Evolutionary conservation across 2,329 filamentous ascomycete species (phyloP).

Genomic region (Ophioceras dolichostomum): DNA sequence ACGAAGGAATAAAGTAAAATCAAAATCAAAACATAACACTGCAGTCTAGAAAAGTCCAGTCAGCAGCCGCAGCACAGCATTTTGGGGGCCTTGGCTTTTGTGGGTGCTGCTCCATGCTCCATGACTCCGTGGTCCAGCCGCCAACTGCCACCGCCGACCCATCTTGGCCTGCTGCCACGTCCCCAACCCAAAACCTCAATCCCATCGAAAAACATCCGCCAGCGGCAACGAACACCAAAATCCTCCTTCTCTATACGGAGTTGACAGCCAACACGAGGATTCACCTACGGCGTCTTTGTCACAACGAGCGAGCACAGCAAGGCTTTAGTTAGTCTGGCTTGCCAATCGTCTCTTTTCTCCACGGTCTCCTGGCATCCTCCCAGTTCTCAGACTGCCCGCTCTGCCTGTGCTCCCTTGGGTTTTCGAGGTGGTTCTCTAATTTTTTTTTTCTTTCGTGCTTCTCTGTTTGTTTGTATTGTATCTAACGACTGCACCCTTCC

Average conservation of each 20-base stretch:
- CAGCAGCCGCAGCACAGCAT: too few relatives aligned
- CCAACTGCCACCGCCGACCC: constrained; percentile 2
- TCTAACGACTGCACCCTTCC: neutral
- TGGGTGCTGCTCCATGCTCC: too few relatives aligned
- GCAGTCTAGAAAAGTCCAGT: too few relatives aligned
- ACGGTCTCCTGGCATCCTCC: neutral
- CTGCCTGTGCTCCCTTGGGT: neutral
- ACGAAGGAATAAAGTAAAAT: too few relatives aligned
- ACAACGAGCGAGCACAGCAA: constrained; percentile 2
- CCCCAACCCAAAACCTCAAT: constrained; percentile 1
- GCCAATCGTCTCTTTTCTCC: neutral
- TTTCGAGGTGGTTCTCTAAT: neutral
- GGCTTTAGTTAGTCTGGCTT: constrained; percentile 4
- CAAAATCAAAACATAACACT: too few relatives aligned
- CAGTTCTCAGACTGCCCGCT: too few relatives aligned
- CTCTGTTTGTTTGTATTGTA: neutral
- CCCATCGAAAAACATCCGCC: constrained; percentile 2
- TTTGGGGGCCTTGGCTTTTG: too few relatives aligned
- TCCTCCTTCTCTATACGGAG: constrained; percentile 1
- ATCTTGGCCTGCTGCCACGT: constrained; percentile 2
- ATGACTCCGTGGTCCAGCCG: neutral
- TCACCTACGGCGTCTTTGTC: neutral
- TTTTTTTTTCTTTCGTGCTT: neutral
- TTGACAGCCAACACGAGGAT: neutral
- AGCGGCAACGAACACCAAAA: constrained; percentile 1